These are phyloP conservation scores for Dicorynia guianensis DNA, from an alignment of 306 rosid genomes.

Conservation along the genomic window DNA sequence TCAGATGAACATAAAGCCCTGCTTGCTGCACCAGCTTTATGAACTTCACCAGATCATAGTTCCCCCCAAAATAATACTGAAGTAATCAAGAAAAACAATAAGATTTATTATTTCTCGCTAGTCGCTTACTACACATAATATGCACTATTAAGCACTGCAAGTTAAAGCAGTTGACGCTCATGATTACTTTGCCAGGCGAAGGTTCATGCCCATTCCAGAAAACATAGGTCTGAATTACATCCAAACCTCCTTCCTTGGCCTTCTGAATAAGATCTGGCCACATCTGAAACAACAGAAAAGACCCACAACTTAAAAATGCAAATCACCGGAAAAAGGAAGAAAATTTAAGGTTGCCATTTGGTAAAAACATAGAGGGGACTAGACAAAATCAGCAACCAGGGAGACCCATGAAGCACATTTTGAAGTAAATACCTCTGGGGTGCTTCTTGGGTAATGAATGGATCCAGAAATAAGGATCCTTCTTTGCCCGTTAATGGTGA, in stretches of 20 bases:
- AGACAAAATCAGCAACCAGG: background rate
- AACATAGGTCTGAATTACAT: conserved; percentile 95
- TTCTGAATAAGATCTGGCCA: conserved; percentile 99
- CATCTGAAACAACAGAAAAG: conserved; percentile 65
- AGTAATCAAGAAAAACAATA: conserved; percentile 22
- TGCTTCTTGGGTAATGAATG: conserved; percentile 97
- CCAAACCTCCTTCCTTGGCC: conserved; percentile 98
- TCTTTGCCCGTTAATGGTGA: conserved; percentile 88
- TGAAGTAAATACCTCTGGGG: conserved; percentile 77
- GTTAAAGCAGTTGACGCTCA: conserved; percentile 36
- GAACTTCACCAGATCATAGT: conserved; percentile 92
- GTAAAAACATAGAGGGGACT: conserved; percentile 29
- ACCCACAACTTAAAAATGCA: background rate
- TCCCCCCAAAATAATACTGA: conserved; percentile 91
- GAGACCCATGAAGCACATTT: conserved; percentile 56
- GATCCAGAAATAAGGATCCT: conserved; percentile 94
- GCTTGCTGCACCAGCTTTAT: conserved; percentile 92
- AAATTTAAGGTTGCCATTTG: conserved; percentile 45
- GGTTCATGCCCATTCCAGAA: conserved; percentile 99
- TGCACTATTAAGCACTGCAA: conserved; percentile 20
- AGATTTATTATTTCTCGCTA: conserved; percentile 15
- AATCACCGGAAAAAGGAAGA: conserved; percentile 10
- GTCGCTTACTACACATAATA: background rate
- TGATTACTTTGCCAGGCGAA: conserved; percentile 83
- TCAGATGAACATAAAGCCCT: conserved; percentile 87